Conservation (phyloP, 768 basidiomycete genomes). For the Psilocybe subaeruginosa region DNA sequence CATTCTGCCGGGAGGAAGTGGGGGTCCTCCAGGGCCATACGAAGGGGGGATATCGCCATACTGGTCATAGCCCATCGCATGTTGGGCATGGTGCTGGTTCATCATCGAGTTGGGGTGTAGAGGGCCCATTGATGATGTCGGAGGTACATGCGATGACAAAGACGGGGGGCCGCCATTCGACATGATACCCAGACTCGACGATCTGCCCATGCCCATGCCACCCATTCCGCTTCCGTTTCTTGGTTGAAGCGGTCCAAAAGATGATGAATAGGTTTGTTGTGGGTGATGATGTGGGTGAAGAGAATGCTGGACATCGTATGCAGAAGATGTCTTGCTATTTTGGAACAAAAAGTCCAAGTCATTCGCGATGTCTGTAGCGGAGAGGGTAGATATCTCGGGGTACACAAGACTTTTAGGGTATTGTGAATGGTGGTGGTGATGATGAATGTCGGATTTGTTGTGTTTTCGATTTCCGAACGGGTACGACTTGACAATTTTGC, state of each 20-base stretch:
- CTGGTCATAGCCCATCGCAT: conserved; percentile 23
- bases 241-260: conserved; percentile 9
- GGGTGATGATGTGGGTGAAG: conserved; percentile 13
- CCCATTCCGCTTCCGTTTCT: conserved; percentile 4
- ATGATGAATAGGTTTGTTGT: conserved; percentile 11
- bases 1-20: conserved; percentile 14
- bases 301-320: conserved; percentile 22
- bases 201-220: conserved; percentile 7
- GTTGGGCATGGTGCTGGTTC: conserved; percentile 12
- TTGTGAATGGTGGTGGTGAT: conserved; percentile 22
- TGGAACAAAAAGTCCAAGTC: conserved; percentile 61
- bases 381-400: conserved; percentile 50
- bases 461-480: conserved; percentile 43
- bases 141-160: conserved; percentile 5
- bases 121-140: conserved; percentile 15
- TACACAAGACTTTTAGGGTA: conserved; percentile 35
- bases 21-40: conserved; percentile 15
- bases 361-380: conserved; percentile 47
- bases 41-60: conserved; percentile 17
- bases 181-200: conserved; percentile 17
- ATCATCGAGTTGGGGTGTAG: conserved; percentile 16
- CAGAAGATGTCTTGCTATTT: conserved; percentile 30
- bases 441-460: conserved; percentile 27
- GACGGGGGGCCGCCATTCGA: conserved; percentile 18
- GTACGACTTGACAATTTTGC: conserved; percentile 65